phyloP scores from a whole-genome alignment of 805 yeast species.

The Ogataea kodamae region DNA sequence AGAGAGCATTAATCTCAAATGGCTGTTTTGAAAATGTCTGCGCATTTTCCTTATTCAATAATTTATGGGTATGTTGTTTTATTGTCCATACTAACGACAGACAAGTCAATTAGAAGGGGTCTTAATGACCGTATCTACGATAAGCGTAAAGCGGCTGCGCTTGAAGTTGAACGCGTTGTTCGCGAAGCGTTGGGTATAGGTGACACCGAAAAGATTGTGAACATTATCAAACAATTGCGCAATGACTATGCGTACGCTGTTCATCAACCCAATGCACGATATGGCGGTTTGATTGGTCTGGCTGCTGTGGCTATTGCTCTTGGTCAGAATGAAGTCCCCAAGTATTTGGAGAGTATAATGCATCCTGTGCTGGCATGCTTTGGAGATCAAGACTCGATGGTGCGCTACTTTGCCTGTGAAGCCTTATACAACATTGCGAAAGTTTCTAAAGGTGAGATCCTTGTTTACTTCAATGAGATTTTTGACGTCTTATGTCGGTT shows the following conservation, averaged over 20 bases:
- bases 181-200: slow-evolving; percentile 61
- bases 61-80: slow-evolving; percentile 14
- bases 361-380: slow-evolving; percentile 94
- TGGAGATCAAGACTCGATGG: slow-evolving; percentile 96
- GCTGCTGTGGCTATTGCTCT: slow-evolving; percentile 95
- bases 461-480: slow-evolving; percentile 87
- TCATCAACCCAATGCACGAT: slow-evolving; percentile 82
- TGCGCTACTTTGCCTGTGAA: slow-evolving; percentile 95
- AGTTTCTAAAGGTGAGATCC: slow-evolving; percentile 92
- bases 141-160: slow-evolving; percentile 73
- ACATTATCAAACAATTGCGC: slow-evolving; percentile 69
- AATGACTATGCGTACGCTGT: slow-evolving; percentile 77
- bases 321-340: slow-evolving; percentile 79
- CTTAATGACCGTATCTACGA: slow-evolving; percentile 72
- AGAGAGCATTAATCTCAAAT: no score
- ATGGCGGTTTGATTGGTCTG: slow-evolving; percentile 92
- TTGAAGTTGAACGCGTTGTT: slow-evolving; percentile 73
- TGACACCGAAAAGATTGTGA: slow-evolving; percentile 56
- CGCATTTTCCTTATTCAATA: slow-evolving; percentile 2
- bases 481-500: slow-evolving; percentile 89
- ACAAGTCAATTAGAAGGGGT: slow-evolving; percentile 63
- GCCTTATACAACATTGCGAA: slow-evolving; percentile 93
- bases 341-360: slow-evolving; percentile 77
- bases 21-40: no score
- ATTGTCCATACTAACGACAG: slow-evolving; percentile 31